Evolutionary conservation across 306 rosid genomes (phyloP).

Genomic region (Corylus heterophylla): DNA sequence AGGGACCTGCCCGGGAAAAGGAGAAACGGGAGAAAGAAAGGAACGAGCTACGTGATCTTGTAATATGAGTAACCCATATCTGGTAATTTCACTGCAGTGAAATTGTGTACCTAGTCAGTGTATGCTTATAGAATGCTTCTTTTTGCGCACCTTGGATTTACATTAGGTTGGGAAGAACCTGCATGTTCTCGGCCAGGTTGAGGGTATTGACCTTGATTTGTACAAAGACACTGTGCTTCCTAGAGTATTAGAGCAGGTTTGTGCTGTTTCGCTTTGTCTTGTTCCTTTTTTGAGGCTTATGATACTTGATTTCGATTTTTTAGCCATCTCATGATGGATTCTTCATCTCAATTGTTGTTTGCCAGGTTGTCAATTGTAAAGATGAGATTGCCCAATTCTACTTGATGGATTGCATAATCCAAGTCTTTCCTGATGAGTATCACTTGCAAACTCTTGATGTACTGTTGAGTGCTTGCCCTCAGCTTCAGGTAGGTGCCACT

Average conservation of each 20-base stretch:
- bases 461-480: constrained; percentile 93
- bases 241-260: constrained; percentile 95
- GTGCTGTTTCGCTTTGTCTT: constrained; percentile 15
- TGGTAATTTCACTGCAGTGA: constrained; percentile 64
- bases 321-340: constrained; percentile 14
- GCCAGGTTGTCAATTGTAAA: constrained; percentile 94
- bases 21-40: constrained; percentile 98
- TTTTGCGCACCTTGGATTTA: constrained; percentile 43
- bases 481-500: constrained; percentile 73
- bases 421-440: constrained; percentile 96
- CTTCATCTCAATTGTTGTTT: constrained; percentile 27
- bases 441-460: constrained; percentile 96
- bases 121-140: constrained; percentile 66
- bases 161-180: constrained; percentile 96
- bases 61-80: constrained; percentile 64
- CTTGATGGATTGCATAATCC: constrained; percentile 96
- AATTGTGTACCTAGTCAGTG: constrained; percentile 45
- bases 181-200: constrained; percentile 96
- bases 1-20: constrained; percentile 98
- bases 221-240: constrained; percentile 95
- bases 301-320: constrained; percentile 8
- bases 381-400: constrained; percentile 93
- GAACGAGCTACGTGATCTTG: constrained; percentile 97
- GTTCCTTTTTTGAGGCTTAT: constrained; percentile 3
- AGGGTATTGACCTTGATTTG: constrained; percentile 96